Evolutionary conservation across 306 rosid species (phyloP), one percentile per base, ranked within the genome.

Genomic region (Pterocarpus santalinus): DNA sequence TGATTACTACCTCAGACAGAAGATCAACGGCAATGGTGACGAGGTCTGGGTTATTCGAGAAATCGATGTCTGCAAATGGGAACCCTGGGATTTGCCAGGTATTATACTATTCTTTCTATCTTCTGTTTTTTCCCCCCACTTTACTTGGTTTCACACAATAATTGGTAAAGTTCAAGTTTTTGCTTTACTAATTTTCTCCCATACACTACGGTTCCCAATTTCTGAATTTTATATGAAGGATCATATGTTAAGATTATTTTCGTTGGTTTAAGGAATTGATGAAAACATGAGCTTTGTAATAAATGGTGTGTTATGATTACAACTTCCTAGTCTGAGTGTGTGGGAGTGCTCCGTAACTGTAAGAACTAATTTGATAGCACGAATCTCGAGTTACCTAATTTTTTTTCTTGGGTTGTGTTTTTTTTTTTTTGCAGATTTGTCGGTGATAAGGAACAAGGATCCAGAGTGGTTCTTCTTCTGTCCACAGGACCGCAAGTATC

Each of bases 381-480:
- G 14, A 49, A 38, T 3, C 32, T 41, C 2, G 28, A 46, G 60
- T 38, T 66, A 33, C 33, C 6, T 73, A 6, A 9, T 47, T 73
- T 39, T 47, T 73, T 39, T 64, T 39, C 60, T 36, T 79, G 5
- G 32, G 14, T 69, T 67, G 53, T 71, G 47, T 30, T 51, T 46
- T 46, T 51, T 44, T n/a, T 60, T 69, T 63, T 8, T 67, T 79
- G 53, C 82, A 95, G 99, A 78, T 84, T 88, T 92, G 78, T 93
- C 98, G 0, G 89, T 87, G 81, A 71, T 96, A 77, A 49, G 82
- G 79, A 90, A 92, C 22, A 86, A 88, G 86, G 99, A 96, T 85
- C 98, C 89, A 0, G 97, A 96, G 83, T 96, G 99, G 99, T 93
- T 96, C 88, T 96, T 93, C 89, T 96, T 96, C 87, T 96, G 99